Evolutionary conservation across 371 early-diverging fungal species (phyloP).

Genomic region (Spiromyces aspiralis): DNA sequence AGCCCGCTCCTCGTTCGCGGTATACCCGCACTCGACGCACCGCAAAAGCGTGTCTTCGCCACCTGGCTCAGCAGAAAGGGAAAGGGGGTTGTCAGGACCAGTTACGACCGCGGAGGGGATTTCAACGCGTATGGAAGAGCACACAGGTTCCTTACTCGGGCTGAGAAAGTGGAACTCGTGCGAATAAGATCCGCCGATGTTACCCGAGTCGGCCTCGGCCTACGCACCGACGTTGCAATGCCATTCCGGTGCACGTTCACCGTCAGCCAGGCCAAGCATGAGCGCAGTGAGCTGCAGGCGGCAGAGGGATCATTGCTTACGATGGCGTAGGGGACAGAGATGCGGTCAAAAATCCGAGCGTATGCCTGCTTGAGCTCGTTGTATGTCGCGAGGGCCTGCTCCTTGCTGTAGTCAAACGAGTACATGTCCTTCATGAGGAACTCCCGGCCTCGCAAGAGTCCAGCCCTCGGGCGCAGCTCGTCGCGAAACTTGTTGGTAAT

Average conservation of each 20-base stretch:
- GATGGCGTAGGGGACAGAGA: conserved; percentile 62
- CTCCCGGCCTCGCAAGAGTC: conserved; percentile 69
- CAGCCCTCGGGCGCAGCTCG: conserved; percentile 66
- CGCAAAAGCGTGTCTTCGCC: conserved; percentile 71
- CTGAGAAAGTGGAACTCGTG: conserved; percentile 75
- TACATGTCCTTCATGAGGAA: conserved; percentile 94
- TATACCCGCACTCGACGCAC: conserved; percentile 54
- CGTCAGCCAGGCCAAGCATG: too few species aligned
- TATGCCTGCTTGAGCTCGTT: conserved; percentile 55
- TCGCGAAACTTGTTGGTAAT: conserved; percentile 75
- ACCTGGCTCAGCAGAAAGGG: too few species aligned
- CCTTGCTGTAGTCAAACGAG: conserved; percentile 57
- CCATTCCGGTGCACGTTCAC: too few species aligned
- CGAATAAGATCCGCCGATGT: conserved; percentile 74
- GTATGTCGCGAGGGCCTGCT: conserved; percentile 55
- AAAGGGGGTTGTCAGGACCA: too few species aligned
- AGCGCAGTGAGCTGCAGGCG: too few species aligned
- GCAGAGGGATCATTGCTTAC: conserved; percentile 13
- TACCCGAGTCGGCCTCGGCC: conserved; percentile 83
- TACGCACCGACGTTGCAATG: conserved; percentile 5
- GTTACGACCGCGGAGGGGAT: too few species aligned
- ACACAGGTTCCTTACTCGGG: conserved; percentile 11
- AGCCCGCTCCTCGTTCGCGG: conserved; percentile 61
- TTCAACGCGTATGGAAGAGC: too few species aligned
- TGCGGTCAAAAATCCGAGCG: conserved; percentile 43